Evolutionary conservation across 371 early-diverging fungal genomes (phyloP).

Genomic region (Hamiltosporidium tvaerminnensis): DNA sequence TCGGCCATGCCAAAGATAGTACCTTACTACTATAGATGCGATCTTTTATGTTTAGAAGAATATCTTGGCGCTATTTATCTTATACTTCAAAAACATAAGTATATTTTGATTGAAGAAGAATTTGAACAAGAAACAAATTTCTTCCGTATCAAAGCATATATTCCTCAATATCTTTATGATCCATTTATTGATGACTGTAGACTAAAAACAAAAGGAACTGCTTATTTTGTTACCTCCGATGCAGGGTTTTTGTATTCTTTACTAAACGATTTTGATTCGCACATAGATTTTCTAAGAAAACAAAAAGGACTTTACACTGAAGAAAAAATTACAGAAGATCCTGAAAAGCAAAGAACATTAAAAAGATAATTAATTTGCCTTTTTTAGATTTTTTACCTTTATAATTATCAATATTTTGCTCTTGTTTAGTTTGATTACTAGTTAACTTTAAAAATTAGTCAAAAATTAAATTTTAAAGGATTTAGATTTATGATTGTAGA

Average conservation of each 20-base stretch:
- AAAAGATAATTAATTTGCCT: constrained; percentile 36
- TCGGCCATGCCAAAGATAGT: constrained; percentile 14
- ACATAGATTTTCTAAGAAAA: constrained; percentile 23
- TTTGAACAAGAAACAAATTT: constrained; percentile 34
- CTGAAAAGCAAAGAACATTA: constrained; percentile 43
- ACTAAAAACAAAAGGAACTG: constrained; percentile 35
- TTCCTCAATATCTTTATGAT: constrained; percentile 33
- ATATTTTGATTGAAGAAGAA: constrained; percentile 16
- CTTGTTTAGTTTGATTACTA: too few relatives aligned
- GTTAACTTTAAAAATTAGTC: too few relatives aligned
- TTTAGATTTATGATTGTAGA: too few relatives aligned
- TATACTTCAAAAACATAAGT: constrained; percentile 19
- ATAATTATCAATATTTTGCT: too few relatives aligned
- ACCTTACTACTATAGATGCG: constrained; percentile 26
- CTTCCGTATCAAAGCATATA: constrained; percentile 15
- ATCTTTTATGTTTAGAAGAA: constrained; percentile 12
- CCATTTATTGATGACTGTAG: constrained; percentile 27
- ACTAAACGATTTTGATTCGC: constrained; percentile 8
- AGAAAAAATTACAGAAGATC: constrained; percentile 32
- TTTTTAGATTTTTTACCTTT: too few relatives aligned
- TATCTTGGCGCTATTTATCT: constrained; percentile 36
- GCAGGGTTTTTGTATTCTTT: constrained; percentile 10
- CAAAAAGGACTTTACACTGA: constrained; percentile 36
- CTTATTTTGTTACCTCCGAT: constrained; percentile 29
- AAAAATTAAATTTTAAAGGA: too few relatives aligned